Conservation (phyloP, 805 yeast genomes). For the Kodamaea restingae region DNA sequence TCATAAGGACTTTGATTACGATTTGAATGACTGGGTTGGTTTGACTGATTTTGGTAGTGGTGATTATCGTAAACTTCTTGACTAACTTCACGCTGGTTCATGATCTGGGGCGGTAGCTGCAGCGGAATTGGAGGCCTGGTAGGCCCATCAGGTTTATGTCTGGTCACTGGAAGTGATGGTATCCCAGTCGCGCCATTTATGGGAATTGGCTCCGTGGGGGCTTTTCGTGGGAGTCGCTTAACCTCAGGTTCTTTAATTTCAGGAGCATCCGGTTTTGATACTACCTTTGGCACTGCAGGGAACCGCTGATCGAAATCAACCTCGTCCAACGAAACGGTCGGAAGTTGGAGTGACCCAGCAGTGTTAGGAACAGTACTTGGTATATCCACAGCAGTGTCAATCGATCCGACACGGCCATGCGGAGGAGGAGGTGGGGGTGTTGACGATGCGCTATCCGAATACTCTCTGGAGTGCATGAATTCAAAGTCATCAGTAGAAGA, state of each 20-base stretch:
- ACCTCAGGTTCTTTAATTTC: not conserved
- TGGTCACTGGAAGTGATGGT: not conserved
- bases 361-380: not conserved
- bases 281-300: not conserved
- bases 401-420: too few relatives aligned
- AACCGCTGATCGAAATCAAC: not conserved
- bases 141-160: not conserved
- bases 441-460: too few relatives aligned
- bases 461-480: too few relatives aligned
- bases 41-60: too few relatives aligned
- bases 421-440: too few relatives aligned
- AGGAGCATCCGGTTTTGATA: not conserved
- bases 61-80: too few relatives aligned
- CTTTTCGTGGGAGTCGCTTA: not conserved
- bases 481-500: too few relatives aligned
- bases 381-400: too few relatives aligned
- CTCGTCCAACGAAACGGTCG: not conserved
- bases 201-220: conserved; percentile 1
- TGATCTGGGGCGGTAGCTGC: conserved; percentile 4
- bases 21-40: too few relatives aligned
- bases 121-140: conserved; percentile 5
- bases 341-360: not conserved
- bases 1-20: too few relatives aligned
- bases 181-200: not conserved
- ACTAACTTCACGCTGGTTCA: not conserved